phyloP scores from a whole-genome alignment of 1,284 basidiomycete genomes.

The Pseudozyma sp. region DNA sequence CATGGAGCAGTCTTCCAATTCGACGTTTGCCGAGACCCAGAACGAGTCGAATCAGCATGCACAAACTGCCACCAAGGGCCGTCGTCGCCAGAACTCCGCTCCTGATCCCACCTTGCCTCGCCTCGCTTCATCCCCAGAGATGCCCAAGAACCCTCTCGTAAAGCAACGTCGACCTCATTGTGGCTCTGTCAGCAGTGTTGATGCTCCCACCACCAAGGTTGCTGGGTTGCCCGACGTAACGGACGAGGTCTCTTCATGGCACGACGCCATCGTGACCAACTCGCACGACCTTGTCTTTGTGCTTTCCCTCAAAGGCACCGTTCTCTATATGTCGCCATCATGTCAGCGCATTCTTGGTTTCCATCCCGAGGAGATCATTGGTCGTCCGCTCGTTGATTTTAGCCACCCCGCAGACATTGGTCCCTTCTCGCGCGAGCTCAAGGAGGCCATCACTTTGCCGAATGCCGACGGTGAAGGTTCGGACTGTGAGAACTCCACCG shows the following conservation, averaged over 20 bases:
- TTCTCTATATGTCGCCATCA: slow-evolving; percentile 84
- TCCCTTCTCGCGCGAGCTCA: slow-evolving; percentile 89
- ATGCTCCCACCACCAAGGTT: not conserved
- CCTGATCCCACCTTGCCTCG: slow-evolving; percentile 26
- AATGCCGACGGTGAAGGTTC: slow-evolving; percentile 24
- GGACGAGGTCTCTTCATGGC: slow-evolving; percentile 25
- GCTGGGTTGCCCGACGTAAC: slow-evolving; percentile 4
- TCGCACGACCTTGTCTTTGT: slow-evolving; percentile 74
- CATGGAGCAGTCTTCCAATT: slow-evolving; percentile 6
- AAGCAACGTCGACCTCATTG: slow-evolving; percentile 18
- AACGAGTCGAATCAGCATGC: too few relatives aligned
- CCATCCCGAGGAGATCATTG: slow-evolving; percentile 79
- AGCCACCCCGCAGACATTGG: slow-evolving; percentile 90
- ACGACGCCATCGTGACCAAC: slow-evolving; percentile 35
- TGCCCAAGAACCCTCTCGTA: slow-evolving; percentile 13
- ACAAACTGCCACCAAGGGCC: slow-evolving; percentile 1
- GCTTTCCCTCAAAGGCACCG: slow-evolving; percentile 82
- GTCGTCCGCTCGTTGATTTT: slow-evolving; percentile 79
- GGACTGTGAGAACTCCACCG: slow-evolving; percentile 25
- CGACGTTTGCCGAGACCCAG: too few relatives aligned
- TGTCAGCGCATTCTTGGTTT: slow-evolving; percentile 61
- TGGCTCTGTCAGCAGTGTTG: slow-evolving; percentile 2
- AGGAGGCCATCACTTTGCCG: slow-evolving; percentile 73
- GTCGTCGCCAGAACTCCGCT: slow-evolving; percentile 42
- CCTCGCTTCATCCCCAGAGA: slow-evolving; percentile 30